A percentile compares a stretch with the other conserved stretches of the same genome.
Evolutionary conservation across 257 asterid genomes (phyloP).

Genomic region (Sherardia arvensis): DNA sequence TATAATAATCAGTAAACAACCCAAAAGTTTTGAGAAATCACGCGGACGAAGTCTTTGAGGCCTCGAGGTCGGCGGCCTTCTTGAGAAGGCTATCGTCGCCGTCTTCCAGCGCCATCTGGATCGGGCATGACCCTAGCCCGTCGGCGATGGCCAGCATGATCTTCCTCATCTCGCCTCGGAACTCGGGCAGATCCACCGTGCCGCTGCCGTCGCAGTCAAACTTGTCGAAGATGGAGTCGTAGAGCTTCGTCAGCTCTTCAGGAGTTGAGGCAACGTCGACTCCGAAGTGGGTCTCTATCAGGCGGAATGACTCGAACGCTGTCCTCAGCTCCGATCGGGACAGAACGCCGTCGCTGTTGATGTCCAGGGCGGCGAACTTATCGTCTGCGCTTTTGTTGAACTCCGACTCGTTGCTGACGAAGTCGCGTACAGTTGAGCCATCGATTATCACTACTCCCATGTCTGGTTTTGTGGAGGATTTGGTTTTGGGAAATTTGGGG

Average conservation of each 20-base stretch:
- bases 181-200: slow-evolving; percentile 55
- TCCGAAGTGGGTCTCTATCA: slow-evolving; percentile 73
- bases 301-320: slow-evolving; percentile 66
- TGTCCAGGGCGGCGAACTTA: slow-evolving; percentile 49
- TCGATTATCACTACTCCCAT: slow-evolving; percentile 82
- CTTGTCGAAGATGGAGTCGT: slow-evolving; percentile 66
- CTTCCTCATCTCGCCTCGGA: slow-evolving; percentile 54
- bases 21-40: neutral
- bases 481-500: neutral
- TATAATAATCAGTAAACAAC: neutral
- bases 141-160: slow-evolving; percentile 79
- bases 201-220: slow-evolving; percentile 57
- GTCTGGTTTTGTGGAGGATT: neutral
- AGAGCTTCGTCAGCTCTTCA: slow-evolving; percentile 65
- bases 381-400: slow-evolving; percentile 51
- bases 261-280: slow-evolving; percentile 57
- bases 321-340: slow-evolving; percentile 77
- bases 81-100: slow-evolving; percentile 51
- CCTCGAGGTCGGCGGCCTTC: slow-evolving; percentile 83
- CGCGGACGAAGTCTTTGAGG: slow-evolving; percentile 31
- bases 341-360: slow-evolving; percentile 78
- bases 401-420: slow-evolving; percentile 49
- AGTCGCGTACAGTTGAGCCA: slow-evolving; percentile 56
- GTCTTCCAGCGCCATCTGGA: slow-evolving; percentile 88
- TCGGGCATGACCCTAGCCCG: slow-evolving; percentile 71